Evolutionary conservation across 306 rosid genomes (phyloP).

Genomic region (Senna tora): DNA sequence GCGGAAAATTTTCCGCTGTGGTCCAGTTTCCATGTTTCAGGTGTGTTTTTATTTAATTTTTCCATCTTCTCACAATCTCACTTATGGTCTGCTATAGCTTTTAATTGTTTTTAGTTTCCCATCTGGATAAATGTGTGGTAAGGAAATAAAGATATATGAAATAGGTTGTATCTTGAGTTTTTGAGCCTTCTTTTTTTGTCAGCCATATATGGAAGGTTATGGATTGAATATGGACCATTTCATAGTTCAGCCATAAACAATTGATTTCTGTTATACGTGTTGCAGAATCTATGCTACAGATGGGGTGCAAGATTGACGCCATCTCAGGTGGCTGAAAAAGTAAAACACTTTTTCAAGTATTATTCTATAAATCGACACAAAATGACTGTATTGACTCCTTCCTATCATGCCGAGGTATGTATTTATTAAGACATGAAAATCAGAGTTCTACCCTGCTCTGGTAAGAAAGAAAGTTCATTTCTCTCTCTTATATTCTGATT

Average conservation of each 20-base stretch:
- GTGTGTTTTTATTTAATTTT: slow-evolving; percentile 43
- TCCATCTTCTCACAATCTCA: slow-evolving; percentile 25
- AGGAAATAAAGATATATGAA: no score
- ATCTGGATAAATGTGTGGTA: no score
- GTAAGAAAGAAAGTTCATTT: not conserved
- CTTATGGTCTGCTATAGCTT: slow-evolving; percentile 10
- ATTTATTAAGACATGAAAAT: not conserved
- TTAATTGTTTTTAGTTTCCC: no score
- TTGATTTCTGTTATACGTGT: slow-evolving; percentile 30
- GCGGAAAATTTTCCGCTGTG: slow-evolving; percentile 84
- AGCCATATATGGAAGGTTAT: no score
- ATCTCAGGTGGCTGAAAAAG: slow-evolving; percentile 90
- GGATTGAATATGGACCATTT: slow-evolving; percentile 19
- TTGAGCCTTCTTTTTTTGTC: no score
- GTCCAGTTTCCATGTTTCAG: slow-evolving; percentile 96
- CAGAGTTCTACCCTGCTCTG: slow-evolving; percentile 5
- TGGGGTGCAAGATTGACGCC: slow-evolving; percentile 89
- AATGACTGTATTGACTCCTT: slow-evolving; percentile 88
- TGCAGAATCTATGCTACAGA: slow-evolving; percentile 83
- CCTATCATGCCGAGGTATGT: slow-evolving; percentile 93
- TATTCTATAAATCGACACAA: slow-evolving; percentile 95
- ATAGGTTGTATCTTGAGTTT: no score
- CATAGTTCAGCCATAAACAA: slow-evolving; percentile 19
- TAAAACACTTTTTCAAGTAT: slow-evolving; percentile 89
- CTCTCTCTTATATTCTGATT: not conserved